Evolutionary conservation across 352 stramenopile genomes (phyloP), one percentile per base, ranked within the genome.

Genomic region (Discostella stelligera): DNA sequence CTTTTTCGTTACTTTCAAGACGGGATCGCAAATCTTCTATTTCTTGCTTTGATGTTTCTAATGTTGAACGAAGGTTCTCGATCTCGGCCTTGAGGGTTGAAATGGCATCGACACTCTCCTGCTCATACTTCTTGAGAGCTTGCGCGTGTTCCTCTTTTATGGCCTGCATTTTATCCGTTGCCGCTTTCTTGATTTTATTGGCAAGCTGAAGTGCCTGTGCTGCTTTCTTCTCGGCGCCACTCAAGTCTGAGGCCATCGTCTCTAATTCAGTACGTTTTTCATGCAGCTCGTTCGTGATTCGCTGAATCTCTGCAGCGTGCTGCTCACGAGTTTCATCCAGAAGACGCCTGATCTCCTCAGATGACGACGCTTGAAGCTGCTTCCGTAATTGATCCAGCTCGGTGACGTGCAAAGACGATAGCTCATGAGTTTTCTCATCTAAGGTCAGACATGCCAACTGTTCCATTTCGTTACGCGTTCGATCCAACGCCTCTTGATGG

Each of bases 111-210:
- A 49, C 61, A 30, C 39, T 65, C 27, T 27, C 18, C 55, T 80
- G 71, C 63, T 82, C 65, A 20, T 46, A 20, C 21, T 83, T 66
- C 10, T 27, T 65, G 25, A 79, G 32, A 61, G 65, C 21, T 32
- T 79, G 74, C 10, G 41, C 21, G 52, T 77, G 79, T 10, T 86
- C 77, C 58, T 77, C 75, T 23, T 79, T 76, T 60, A 81, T 69
- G 52, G 49, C 53, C 14, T 77, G 48, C 41, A 83, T 64, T 72
- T 87, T 87, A 16, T 81, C 71, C 11, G 54, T 37, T 8, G 66
- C 71, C n/a, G 71, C 74, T 18, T 78, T 77, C 44, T 85, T 86
- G 41, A 84, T 76, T 69, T 85, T 88, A 49, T 82, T 85, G 4
- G 78, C 67, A 0, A 80, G 18, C 27, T 85, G 62, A 21, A 85